These are phyloP conservation scores for Termitomyces sp. DNA, from an alignment of 768 basidiomycete species.

Conservation along the genomic window DNA sequence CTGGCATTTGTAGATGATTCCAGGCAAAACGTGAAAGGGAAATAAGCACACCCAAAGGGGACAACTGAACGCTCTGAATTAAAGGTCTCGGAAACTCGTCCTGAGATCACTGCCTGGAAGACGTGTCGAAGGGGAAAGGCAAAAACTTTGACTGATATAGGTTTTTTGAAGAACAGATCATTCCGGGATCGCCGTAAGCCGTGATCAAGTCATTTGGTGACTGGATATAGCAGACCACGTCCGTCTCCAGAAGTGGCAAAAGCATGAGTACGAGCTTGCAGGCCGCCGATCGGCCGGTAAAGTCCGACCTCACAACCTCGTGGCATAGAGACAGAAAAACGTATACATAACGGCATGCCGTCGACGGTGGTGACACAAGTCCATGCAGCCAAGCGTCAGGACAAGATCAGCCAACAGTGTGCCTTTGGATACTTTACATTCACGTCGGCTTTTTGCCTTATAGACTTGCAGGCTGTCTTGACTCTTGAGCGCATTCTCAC, in stretches of 20 bases:
- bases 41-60: background rate
- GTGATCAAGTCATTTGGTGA: conserved; percentile 1
- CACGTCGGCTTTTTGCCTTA: background rate
- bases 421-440: background rate
- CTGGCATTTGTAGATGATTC: conserved; percentile 4
- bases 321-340: background rate
- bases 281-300: conserved; percentile 1
- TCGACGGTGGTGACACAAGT: background rate
- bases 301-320: background rate
- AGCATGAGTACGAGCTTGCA: background rate
- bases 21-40: background rate
- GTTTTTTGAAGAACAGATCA: conserved; percentile 12
- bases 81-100: background rate
- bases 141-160: conserved; percentile 4
- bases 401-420: background rate
- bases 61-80: background rate
- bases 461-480: background rate
- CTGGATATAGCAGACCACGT: conserved; percentile 12
- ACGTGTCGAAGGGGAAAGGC: conserved; percentile 1
- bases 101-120: background rate
- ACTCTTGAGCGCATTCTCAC: background rate
- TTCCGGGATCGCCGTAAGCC: conserved; percentile 13
- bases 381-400: background rate
- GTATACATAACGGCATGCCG: background rate
- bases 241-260: conserved; percentile 3